Evolutionary conservation across 1,139 yeast genomes (phyloP).

Genomic region (Chernovozyma sophiae-reginae): DNA sequence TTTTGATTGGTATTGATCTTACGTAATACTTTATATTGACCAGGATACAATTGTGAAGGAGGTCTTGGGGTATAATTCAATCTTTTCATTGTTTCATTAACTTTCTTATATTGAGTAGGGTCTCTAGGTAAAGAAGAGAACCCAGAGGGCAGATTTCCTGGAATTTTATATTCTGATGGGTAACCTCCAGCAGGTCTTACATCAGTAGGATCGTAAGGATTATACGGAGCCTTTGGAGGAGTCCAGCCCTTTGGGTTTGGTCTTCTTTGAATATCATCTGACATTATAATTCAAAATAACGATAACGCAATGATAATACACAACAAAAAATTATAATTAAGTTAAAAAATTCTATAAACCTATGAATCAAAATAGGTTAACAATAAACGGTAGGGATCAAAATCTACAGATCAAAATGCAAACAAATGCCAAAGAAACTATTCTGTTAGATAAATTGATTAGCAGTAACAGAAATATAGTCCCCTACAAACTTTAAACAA

Average conservation of each 20-base stretch:
- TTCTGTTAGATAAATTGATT: too few relatives aligned
- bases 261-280: conserved; percentile 41
- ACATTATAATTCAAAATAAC: too few relatives aligned
- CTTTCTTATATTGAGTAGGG: conserved; percentile 65
- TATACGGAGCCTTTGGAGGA: conserved; percentile 78
- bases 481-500: too few relatives aligned
- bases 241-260: conserved; percentile 84
- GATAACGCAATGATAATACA: too few relatives aligned
- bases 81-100: conserved; percentile 68
- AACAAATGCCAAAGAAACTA: too few relatives aligned
- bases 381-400: too few relatives aligned
- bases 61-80: conserved; percentile 81
- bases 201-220: conserved; percentile 80
- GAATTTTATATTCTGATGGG: conserved; percentile 70
- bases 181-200: conserved; percentile 77
- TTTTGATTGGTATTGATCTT: conserved; percentile 52
- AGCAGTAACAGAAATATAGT: too few relatives aligned
- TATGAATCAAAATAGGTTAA: too few relatives aligned
- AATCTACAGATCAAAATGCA: too few relatives aligned
- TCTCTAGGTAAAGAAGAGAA: conserved; percentile 64
- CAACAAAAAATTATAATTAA: too few relatives aligned
- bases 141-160: conserved; percentile 49
- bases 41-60: conserved; percentile 67
- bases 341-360: too few relatives aligned
- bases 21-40: conserved; percentile 70